Base-by-base conservation (phyloP, 768 basidiomycete genomes). In the Lyophyllum decastes region DNA sequence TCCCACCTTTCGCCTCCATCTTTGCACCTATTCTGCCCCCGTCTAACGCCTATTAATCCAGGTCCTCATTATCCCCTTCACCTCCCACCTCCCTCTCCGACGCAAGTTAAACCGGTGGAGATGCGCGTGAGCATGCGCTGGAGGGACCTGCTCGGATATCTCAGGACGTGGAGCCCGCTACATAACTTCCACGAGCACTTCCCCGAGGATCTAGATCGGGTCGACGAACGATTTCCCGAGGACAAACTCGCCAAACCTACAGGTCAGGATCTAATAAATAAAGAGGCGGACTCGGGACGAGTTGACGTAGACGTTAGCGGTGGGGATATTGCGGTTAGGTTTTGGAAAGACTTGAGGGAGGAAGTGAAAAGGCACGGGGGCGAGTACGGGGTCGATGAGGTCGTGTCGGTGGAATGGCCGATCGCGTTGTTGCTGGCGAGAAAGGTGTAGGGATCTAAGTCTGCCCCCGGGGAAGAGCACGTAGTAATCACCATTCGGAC, bases 121-220 rank as follows among this genome's bases (percentile, higher is more conserved):
- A 73, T 94, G 73, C 76, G 71, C 21, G 83, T 82, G 63, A 73
- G 67, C 38, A 82, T 88, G 79, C 79, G 82, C 0, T 90, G 88
- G 89, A 76, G 79, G 12, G 83, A 83, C 55, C 71, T 94, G 0
- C 76, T 89, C 5, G 80, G 76, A 1, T 94, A 92, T 66, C 74
- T 94, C 19, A 76, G 83, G 47, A 91, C 90, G 0, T 88, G 82
- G 76, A 90, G 88, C 63, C 74, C 89, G 1, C 71, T 91, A 49
- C 84, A 89, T 58, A 83, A 82, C 12, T 93, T 82, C 68, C 82
- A 85, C 59, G 86, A 89, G 60, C 65, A 65, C 11, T 79, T 85
- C 65, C 88, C 89, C 0, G 77, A 82, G 27, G 89, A 92, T 64
- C 61, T 72, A 44, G 61, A 68, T 6, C 11, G n/a, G 5, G 67